phyloP scores from a whole-genome alignment of 345 rosid species.

The Anacardium occidentale region DNA sequence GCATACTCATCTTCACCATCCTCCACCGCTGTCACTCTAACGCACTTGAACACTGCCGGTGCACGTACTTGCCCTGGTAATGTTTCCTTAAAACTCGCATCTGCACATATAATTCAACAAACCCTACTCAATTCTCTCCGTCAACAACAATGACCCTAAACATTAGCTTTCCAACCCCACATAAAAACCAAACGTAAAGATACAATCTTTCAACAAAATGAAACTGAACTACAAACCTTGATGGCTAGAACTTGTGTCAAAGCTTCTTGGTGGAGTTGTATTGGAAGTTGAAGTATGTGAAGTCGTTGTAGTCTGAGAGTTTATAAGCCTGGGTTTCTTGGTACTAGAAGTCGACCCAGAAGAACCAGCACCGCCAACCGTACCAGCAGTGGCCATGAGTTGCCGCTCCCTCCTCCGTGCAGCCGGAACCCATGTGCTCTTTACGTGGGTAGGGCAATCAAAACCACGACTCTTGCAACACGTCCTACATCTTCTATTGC shows the following conservation, averaged over 20 bases:
- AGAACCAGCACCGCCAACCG: constrained; percentile 52
- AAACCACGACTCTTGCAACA: constrained; percentile 95
- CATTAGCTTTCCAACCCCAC: neutral
- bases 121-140: constrained; percentile 27
- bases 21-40: constrained; percentile 85
- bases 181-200: neutral
- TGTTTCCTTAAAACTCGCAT: constrained; percentile 55
- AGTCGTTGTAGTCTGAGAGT: constrained; percentile 65
- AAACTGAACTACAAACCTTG: constrained; percentile 54
- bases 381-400: constrained; percentile 36
- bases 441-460: constrained; percentile 89
- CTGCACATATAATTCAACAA: constrained; percentile 30
- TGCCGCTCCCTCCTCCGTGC: constrained; percentile 88
- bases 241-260: constrained; percentile 81
- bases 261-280: constrained; percentile 87
- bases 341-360: constrained; percentile 76
- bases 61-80: constrained; percentile 84
- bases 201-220: neutral
- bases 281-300: constrained; percentile 91
- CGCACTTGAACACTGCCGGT: constrained; percentile 93
- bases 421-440: constrained; percentile 99
- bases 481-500: constrained; percentile 80
- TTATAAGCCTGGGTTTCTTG: constrained; percentile 74
- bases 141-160: constrained; percentile 15
- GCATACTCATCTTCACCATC: constrained; percentile 92